These are phyloP conservation scores for Oidiodendron maius DNA, from an alignment of 495 filamentous ascomycete species.

Conservation along the genomic window DNA sequence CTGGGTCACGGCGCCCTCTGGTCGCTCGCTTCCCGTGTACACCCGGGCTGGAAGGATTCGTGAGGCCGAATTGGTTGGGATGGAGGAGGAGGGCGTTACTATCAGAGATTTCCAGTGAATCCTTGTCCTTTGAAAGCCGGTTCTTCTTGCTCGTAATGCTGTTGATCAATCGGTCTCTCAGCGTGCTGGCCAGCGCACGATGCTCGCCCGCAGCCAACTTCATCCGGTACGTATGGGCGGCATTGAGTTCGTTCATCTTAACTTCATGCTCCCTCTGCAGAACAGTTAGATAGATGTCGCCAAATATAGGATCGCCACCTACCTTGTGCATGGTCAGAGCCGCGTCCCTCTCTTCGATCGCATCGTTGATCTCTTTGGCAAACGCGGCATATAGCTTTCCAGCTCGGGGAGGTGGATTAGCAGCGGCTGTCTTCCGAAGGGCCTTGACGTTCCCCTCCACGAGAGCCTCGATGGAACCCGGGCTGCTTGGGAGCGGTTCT, in stretches of 20 bases:
- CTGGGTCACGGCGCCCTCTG: slow-evolving; percentile 70
- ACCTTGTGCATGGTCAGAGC: slow-evolving; percentile 72
- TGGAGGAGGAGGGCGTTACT: slow-evolving; percentile 83
- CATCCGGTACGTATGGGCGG: slow-evolving; percentile 51
- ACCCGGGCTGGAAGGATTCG: slow-evolving; percentile 72
- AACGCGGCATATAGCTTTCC: slow-evolving; percentile 77
- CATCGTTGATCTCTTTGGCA: slow-evolving; percentile 76
- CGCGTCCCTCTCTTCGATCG: slow-evolving; percentile 76
- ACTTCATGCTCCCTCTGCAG: slow-evolving; percentile 48
- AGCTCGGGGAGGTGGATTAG: slow-evolving; percentile 52
- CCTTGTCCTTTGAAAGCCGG: slow-evolving; percentile 80
- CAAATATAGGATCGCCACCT: slow-evolving; percentile 28
- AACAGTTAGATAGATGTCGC: slow-evolving; percentile 9
- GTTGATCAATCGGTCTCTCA: slow-evolving; percentile 80
- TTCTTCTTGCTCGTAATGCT: slow-evolving; percentile 68
- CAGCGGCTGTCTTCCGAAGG: slow-evolving; percentile 40
- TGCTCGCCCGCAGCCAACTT: slow-evolving; percentile 81
- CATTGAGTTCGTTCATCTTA: slow-evolving; percentile 44
- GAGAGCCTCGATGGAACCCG: slow-evolving; percentile 58
- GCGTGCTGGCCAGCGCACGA: slow-evolving; percentile 63
- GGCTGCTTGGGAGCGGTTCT: slow-evolving; percentile 64
- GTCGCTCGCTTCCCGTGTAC: slow-evolving; percentile 78
- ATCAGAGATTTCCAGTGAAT: slow-evolving; percentile 78
- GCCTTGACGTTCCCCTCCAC: slow-evolving; percentile 36
- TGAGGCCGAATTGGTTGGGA: slow-evolving; percentile 86